Evolutionary conservation across 176 grass and related monocot species (phyloP).

Genomic region (Rhipidocladum racemiflorum): DNA sequence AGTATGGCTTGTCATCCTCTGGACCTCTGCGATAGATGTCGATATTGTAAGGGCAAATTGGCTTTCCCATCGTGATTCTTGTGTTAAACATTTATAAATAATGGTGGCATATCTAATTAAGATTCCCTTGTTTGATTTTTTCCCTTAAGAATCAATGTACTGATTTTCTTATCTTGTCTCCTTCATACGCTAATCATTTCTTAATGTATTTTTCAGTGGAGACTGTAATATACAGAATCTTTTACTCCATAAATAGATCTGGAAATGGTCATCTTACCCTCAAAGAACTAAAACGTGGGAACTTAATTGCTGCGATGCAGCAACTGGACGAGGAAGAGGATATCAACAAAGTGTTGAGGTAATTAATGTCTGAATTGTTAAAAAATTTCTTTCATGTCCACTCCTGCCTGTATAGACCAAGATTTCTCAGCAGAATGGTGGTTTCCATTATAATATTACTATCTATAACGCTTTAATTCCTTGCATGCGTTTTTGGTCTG

Average conservation of each 20-base stretch:
- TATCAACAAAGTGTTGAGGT: constrained; percentile 99
- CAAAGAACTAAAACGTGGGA: constrained; percentile 93
- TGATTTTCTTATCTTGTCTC: not conserved
- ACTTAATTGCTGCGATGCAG: constrained; percentile 95
- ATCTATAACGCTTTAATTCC: constrained; percentile 5
- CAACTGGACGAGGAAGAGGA: constrained; percentile 99
- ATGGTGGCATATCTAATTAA: not conserved
- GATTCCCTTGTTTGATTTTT: not conserved
- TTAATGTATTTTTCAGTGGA: constrained; percentile 68
- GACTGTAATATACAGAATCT: constrained; percentile 99
- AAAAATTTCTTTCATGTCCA: not conserved
- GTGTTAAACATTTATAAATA: not conserved
- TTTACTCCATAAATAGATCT: constrained; percentile 97
- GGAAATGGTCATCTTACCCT: constrained; percentile 89
- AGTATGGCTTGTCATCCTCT: not conserved
- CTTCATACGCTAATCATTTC: constrained; percentile 21
- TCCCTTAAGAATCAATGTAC: not conserved
- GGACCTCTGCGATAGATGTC: not conserved
- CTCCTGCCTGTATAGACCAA: not conserved
- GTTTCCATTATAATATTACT: constrained; percentile 3
- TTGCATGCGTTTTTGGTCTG: constrained; percentile 1
- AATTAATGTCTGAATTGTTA: constrained; percentile 34
- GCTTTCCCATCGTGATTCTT: not conserved
- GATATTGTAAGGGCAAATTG: not conserved
- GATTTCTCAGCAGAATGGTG: not conserved